Evolutionary conservation across 148 eudicot species (phyloP).

Genomic region (Amaranthus palmeri): DNA sequence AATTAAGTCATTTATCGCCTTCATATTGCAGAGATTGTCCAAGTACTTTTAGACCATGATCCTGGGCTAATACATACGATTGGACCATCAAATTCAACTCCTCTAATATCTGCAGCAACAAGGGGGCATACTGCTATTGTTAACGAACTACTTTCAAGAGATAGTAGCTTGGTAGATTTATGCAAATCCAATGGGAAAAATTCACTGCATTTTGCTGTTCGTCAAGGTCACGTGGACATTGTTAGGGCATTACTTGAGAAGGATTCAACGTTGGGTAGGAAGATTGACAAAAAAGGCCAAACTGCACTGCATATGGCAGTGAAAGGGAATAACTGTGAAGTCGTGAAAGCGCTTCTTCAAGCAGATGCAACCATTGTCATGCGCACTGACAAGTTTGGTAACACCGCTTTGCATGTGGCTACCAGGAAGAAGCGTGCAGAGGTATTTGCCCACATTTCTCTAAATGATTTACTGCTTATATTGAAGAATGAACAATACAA

Average conservation of each 20-base stretch:
- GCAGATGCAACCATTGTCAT: constrained; percentile 78
- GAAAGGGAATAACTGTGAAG: constrained; percentile 72
- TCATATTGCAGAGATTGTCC: constrained; percentile 57
- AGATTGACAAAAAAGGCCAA: constrained; percentile 79
- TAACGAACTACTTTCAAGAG: constrained; percentile 63
- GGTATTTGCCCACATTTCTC: constrained; percentile 31
- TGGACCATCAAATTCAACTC: constrained; percentile 67
- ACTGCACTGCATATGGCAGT: constrained; percentile 92
- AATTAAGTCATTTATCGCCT: constrained; percentile 10
- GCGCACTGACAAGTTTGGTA: constrained; percentile 81
- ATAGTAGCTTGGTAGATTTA: constrained; percentile 55
- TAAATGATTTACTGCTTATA: background rate
- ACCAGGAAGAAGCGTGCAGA: constrained; percentile 78
- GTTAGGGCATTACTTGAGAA: constrained; percentile 65
- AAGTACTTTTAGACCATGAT: constrained; percentile 67
- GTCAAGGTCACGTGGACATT: constrained; percentile 74
- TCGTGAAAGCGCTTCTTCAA: constrained; percentile 69
- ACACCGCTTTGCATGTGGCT: constrained; percentile 81
- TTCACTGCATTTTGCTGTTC: constrained; percentile 77
- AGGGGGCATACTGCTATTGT: constrained; percentile 73
- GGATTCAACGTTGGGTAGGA: constrained; percentile 63
- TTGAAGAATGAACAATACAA: background rate
- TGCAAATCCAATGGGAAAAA: constrained; percentile 79
- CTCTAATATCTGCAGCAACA: constrained; percentile 73
- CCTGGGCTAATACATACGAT: constrained; percentile 55